phyloP scores from a whole-genome alignment of 257 asterid genomes.

The Nicotiana paniculata region DNA sequence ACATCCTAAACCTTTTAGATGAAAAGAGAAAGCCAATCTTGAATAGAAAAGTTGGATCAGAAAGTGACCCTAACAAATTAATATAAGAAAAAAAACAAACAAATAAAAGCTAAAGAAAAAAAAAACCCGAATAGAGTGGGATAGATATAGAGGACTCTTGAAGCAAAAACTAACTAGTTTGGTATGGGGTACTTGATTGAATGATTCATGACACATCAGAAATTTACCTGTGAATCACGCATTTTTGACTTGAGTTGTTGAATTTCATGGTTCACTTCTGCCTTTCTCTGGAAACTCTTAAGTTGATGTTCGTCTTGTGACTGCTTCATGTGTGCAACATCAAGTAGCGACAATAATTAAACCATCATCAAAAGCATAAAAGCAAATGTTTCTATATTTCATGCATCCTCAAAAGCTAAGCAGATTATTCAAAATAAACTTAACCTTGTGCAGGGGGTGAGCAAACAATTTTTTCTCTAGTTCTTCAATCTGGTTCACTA shows the following conservation, averaged over 20 bases:
- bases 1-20: background rate
- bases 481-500: constrained; percentile 68
- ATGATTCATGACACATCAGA: constrained; percentile 1
- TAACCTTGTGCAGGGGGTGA: constrained; percentile 83
- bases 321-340: constrained; percentile 31
- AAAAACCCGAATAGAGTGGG: background rate
- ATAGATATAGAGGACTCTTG: background rate
- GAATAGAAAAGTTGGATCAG: background rate
- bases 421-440: background rate
- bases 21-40: background rate
- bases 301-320: constrained; percentile 80
- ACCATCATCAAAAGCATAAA: background rate
- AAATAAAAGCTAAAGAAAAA: background rate
- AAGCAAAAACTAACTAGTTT: background rate
- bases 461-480: constrained; percentile 70
- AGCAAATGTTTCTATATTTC: background rate
- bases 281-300: constrained; percentile 79
- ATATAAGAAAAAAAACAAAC: background rate
- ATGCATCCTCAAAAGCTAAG: background rate
- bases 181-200: background rate
- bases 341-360: background rate
- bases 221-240: constrained; percentile 91
- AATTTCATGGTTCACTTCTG: constrained; percentile 93
- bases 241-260: constrained; percentile 85
- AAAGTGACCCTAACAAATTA: background rate